A percentile compares a stretch with the other conserved stretches of the same genome.
Conservation (phyloP, 176 grass and related monocot genomes). For the Musa schizocarpa region DNA sequence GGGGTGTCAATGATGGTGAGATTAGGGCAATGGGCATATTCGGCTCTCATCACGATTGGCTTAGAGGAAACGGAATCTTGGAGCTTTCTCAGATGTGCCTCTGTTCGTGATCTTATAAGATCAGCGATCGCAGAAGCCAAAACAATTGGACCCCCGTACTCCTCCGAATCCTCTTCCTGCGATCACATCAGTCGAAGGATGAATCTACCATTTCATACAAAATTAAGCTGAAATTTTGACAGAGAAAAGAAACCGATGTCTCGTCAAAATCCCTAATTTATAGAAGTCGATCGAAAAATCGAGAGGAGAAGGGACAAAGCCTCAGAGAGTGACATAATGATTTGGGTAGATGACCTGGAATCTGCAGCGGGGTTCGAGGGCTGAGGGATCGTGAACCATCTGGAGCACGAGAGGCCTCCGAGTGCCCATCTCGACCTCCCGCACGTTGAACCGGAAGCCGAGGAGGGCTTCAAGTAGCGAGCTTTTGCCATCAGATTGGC, state of each 20-base stretch:
- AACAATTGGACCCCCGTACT: constrained; percentile 72
- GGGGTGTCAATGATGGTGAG: constrained; percentile 99
- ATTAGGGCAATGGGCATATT: constrained; percentile 97
- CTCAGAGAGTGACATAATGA: background rate
- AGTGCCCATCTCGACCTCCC: constrained; percentile 99
- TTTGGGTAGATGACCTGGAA: constrained; percentile 47
- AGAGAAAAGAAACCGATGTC: background rate
- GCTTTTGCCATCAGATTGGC: constrained; percentile 93
- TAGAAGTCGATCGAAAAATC: background rate
- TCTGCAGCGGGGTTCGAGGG: constrained; percentile 83
- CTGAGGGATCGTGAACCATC: constrained; percentile 85
- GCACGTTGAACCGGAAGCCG: constrained; percentile 92
- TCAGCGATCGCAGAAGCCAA: constrained; percentile 65
- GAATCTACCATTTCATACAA: background rate
- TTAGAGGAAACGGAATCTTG: constrained; percentile 82
- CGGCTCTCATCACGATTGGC: constrained; percentile 93
- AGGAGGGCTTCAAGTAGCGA: constrained; percentile 87
- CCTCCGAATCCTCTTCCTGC: constrained; percentile 98
- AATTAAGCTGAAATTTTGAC: background rate
- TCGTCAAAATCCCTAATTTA: no score
- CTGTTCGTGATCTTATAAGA: constrained; percentile 81
- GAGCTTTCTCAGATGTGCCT: constrained; percentile 59
- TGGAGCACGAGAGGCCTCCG: constrained; percentile 89
- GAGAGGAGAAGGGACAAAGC: background rate
- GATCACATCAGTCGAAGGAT: background rate